Percentiles rank a stretch among this genome's conserved stretches.
These are phyloP conservation scores for Penicillium desertorum DNA, from an alignment of 495 filamentous ascomycete genomes.

Conservation along the genomic window DNA sequence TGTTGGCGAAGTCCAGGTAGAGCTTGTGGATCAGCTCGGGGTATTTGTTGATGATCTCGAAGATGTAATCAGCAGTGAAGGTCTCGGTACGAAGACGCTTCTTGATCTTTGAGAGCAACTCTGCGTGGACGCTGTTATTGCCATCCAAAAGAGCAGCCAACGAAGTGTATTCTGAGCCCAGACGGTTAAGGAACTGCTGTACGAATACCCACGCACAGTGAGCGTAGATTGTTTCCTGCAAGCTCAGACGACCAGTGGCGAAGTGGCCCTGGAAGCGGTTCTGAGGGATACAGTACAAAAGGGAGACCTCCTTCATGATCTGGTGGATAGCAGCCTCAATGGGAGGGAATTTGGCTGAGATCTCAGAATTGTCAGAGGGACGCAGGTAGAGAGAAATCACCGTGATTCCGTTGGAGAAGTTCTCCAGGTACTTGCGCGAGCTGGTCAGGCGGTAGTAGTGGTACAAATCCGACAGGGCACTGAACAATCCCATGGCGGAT, in stretches of 20 bases:
- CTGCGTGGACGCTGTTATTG: constrained; percentile 79
- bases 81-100: constrained; percentile 92
- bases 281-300: constrained; percentile 96
- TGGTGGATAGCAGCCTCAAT: constrained; percentile 97
- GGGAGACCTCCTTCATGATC: constrained; percentile 96
- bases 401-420: constrained; percentile 97
- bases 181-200: constrained; percentile 93
- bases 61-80: constrained; percentile 96
- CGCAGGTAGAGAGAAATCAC: constrained; percentile 93
- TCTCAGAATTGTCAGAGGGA: constrained; percentile 57
- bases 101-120: constrained; percentile 94
- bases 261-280: constrained; percentile 92
- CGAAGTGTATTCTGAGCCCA: constrained; percentile 88
- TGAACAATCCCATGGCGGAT: constrained; percentile 92
- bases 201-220: constrained; percentile 98
- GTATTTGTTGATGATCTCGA: constrained; percentile 92
- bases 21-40: constrained; percentile 83
- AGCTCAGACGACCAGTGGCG: constrained; percentile 79
- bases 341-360: constrained; percentile 60
- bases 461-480: constrained; percentile 91
- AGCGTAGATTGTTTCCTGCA: constrained; percentile 96
- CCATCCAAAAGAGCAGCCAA: constrained; percentile 77
- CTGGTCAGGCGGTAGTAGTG: constrained; percentile 98
- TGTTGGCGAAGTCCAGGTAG: constrained; percentile 87
- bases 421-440: constrained; percentile 95